Percentiles rank a stretch among this genome's conserved stretches.
These are phyloP conservation scores for Pascua sp. DNA, from an alignment of 1,284 basidiomycete genomes.

Conservation along the genomic window DNA sequence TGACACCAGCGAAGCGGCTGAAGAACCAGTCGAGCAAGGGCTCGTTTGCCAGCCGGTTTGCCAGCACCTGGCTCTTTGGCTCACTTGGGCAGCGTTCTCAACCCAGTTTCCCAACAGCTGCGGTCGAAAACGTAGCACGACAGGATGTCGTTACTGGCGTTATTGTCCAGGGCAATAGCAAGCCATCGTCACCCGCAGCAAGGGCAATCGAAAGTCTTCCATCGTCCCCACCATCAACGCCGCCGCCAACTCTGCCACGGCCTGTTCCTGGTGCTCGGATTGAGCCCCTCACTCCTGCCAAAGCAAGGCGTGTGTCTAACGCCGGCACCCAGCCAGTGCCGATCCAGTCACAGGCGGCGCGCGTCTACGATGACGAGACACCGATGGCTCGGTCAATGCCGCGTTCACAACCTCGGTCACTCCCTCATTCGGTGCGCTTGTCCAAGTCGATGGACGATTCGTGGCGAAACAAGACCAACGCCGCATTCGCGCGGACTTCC, in stretches of 20 bases:
- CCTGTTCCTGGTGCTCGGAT: slow-evolving; percentile 21
- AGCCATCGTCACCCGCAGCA: slow-evolving; percentile 4
- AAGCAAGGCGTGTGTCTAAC: slow-evolving; percentile 1
- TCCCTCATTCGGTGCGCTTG: slow-evolving; percentile 15
- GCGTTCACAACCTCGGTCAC: slow-evolving; percentile 10
- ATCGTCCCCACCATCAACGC: slow-evolving; percentile 4
- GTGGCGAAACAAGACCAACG: slow-evolving; percentile 32
- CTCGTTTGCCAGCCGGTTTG: slow-evolving; percentile 38
- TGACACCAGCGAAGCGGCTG: slow-evolving; percentile 33
- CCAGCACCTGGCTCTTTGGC: slow-evolving; percentile 40
- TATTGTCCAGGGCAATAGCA: slow-evolving; percentile 1
- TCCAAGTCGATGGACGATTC: slow-evolving; percentile 36
- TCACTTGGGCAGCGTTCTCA: slow-evolving; percentile 31
- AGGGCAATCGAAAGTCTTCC: neutral
- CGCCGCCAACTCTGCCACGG: slow-evolving; percentile 17
- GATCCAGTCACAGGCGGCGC: slow-evolving; percentile 23
- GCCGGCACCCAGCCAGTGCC: slow-evolving; percentile 35
- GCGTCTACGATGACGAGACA: slow-evolving; percentile 25
- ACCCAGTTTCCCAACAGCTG: slow-evolving; percentile 38
- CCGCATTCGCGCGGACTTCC: slow-evolving; percentile 30
- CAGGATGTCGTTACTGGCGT: slow-evolving; percentile 28
- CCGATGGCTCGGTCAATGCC: slow-evolving; percentile 13
- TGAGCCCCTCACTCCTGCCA: slow-evolving; percentile 2
- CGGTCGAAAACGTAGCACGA: slow-evolving; percentile 30
- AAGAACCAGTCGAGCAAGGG: slow-evolving; percentile 38